Evolutionary conservation across 192 early-diverging fungal genomes (phyloP), one percentile per base, ranked within the genome.

Genomic region (Chytriomyces sp.): DNA sequence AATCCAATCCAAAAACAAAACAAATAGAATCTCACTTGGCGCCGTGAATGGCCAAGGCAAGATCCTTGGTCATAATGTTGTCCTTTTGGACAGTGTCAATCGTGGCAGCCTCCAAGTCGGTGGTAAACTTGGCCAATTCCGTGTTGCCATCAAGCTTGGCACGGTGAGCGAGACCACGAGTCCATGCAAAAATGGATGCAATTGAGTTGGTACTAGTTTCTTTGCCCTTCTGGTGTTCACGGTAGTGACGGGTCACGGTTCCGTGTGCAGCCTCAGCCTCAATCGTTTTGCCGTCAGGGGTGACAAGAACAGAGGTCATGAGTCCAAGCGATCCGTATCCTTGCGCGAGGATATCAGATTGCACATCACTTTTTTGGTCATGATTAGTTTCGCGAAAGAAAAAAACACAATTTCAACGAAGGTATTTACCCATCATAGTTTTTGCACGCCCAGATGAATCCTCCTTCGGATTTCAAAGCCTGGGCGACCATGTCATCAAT

Each of bases 231-330:
- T 99, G 97, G 89, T 99, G 94, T 82, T 97, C 94, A 24, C 86
- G 80, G 89, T 93, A 96, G 84, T 96, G 95, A 61, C 95, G 91
- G 23, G 95, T 97, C 61, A 98, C 96, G 23, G 96, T 96, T 75
- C 97, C 97, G 84, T 99, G 97, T 45, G 97, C 97, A 48, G 97
- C 97, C 81, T 99, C 97, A 66, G 95, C 92, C 81, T 99, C 97
- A 77, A 93, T 77, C 50, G 96, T 95, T 80, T 92, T 89, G 50
- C 94, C 94, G 82, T 97, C 96, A 64, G 96, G 96, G 43, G 96
- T 94, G 35, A 94, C 86, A 53, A 99, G 90, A 61, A 96, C 94
- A 26, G 97, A 99, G 63, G 96, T 96, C 97, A 99, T 99, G 72
- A 99, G 83, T 23, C 95, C 96, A 16, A 98, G 89, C 44, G 86